Evolutionary conservation across 1,284 basidiomycete genomes (phyloP).

Genomic region (Tilletia walkeri): DNA sequence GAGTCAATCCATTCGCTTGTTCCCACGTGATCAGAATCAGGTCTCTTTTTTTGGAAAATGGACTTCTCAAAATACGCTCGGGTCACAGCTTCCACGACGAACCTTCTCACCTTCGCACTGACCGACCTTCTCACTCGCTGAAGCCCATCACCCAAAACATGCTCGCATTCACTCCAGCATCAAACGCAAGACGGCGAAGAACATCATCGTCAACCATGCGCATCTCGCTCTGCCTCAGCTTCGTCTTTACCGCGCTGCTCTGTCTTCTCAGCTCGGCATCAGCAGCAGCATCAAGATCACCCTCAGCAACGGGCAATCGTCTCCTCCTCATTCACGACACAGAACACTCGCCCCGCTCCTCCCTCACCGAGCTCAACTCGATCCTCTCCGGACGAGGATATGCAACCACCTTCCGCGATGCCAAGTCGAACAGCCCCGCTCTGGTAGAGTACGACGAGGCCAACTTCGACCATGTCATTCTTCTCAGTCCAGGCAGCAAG

Average conservation of each 20-base stretch:
- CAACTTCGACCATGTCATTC: slow-evolving; percentile 46
- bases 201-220: too few relatives aligned
- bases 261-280: background rate
- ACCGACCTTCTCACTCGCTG: too few relatives aligned
- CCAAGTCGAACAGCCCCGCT: slow-evolving; percentile 28
- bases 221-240: too few relatives aligned
- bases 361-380: slow-evolving; percentile 34
- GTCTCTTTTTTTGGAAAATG: too few relatives aligned
- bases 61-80: too few relatives aligned
- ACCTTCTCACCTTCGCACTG: too few relatives aligned
- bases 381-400: slow-evolving; percentile 37
- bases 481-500: slow-evolving; percentile 41
- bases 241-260: background rate
- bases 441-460: slow-evolving; percentile 43
- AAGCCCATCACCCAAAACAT: too few relatives aligned
- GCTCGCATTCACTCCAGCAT: too few relatives aligned
- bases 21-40: too few relatives aligned
- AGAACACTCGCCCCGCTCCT: background rate
- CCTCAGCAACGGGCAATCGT: slow-evolving; percentile 43
- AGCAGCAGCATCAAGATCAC: background rate
- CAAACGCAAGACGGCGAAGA: too few relatives aligned
- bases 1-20: too few relatives aligned
- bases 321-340: slow-evolving; percentile 44
- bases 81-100: too few relatives aligned
- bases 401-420: slow-evolving; percentile 28